phyloP scores from a whole-genome alignment of 2,329 filamentous ascomycete species.

The Epichloe sibirici region DNA sequence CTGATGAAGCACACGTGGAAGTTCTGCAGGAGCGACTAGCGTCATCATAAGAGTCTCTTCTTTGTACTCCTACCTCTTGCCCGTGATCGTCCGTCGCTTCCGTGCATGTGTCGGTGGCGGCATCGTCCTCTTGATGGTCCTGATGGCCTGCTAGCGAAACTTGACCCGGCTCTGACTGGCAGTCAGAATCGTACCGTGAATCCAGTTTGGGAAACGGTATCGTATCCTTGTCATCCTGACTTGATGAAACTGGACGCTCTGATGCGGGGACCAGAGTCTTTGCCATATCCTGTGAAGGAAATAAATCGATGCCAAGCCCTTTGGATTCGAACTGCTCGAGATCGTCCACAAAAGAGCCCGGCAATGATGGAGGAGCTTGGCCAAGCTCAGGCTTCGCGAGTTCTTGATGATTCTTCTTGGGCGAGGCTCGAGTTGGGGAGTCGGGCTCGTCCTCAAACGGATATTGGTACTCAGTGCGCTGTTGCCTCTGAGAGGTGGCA shows the following conservation, averaged over 20 bases:
- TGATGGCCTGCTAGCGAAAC: conserved; percentile 13
- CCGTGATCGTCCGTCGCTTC: conserved; percentile 23
- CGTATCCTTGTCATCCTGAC: conserved; percentile 9
- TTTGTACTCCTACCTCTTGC: conserved; percentile 14
- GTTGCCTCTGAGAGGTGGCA: conserved; percentile 17
- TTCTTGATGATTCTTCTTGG: not conserved
- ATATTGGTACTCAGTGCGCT: conserved; percentile 34
- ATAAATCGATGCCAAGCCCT: conserved; percentile 7
- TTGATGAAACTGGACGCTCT: conserved; percentile 8
- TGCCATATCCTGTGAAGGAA: conserved; percentile 27
- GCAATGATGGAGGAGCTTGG: not conserved
- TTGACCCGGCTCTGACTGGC: conserved; percentile 23
- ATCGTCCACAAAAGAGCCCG: not conserved
- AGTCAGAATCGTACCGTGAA: conserved; percentile 26
- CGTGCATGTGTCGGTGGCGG: conserved; percentile 23
- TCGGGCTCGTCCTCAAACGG: conserved; percentile 35
- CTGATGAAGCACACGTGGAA: conserved; percentile 29
- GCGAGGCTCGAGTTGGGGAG: not conserved
- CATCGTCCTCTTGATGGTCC: conserved; percentile 18
- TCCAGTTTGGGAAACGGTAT: conserved; percentile 24
- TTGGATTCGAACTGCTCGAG: not conserved
- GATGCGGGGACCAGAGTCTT: conserved; percentile 37
- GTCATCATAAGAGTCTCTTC: conserved; percentile 17
- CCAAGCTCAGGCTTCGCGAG: not conserved
- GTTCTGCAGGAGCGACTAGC: conserved; percentile 21